Evolutionary conservation across 73 alveolate species (phyloP), one percentile per base, ranked within the genome.

Genomic region (Paramecium sonneborni): DNA sequence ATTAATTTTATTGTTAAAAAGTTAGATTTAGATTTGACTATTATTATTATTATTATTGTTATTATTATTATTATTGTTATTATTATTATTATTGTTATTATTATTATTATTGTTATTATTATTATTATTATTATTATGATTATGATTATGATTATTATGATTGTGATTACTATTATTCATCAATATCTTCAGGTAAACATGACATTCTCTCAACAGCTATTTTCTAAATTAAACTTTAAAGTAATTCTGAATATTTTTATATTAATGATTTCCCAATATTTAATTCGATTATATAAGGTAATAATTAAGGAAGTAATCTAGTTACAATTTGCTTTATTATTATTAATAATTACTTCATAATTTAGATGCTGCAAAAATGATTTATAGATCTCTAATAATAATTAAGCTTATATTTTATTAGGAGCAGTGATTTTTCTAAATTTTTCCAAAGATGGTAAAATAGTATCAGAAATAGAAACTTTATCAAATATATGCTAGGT

Each of bases 401-500:
- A 20, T n/a, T 74, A 24, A 12, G 87, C 87, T 37, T 74, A 37
- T 2, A 37, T 39, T 34, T 74, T 74, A 1, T 28, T 74, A 37
- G 58, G 56, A 15, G 56, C 58, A 5, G 56, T 74, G 9, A 34
- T 39, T 74, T 74, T 39, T 74, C 87, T 74, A 34, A 74, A 37
- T 15, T 74, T 74, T 39, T 39, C 87, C 20, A 74, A 74, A n/a
- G 87, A 32, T 15, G 87, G 87, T 5, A 74, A 37, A 14, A 74
- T 39, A 37, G 12, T 37, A 34, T 74, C 87, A 15, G 58, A 74
- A 34, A 74, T 34, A 34, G 87, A 74, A 18, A 74, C 87, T 37
- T 37, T 74, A 39, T 74, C 87, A 74, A 74, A 74, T 12, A 74
- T 74, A 34, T 74, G 87, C n/a, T 37, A 74, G 1, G 87, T 74